Base-by-base conservation (phyloP, 2,329 filamentous ascomycete genomes). In the Calonectria multiphialidica region DNA sequence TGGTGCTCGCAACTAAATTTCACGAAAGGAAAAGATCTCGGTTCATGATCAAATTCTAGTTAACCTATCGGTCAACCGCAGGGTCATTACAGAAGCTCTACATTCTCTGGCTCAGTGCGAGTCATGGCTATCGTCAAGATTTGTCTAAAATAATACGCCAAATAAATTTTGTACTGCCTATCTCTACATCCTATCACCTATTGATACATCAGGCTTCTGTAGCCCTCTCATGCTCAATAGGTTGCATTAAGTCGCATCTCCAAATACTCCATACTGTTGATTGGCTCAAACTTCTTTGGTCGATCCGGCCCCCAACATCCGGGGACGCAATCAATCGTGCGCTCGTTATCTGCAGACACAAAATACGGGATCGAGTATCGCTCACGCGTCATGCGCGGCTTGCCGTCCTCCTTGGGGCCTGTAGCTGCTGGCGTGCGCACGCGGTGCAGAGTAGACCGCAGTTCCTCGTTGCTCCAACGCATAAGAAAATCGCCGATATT, bases 351-450 rank as follows among this genome's bases (percentile, higher is more conserved):
- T 0, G 89, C 88, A 7, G 83, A 81, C 37, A 91, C 83, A 68
- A 92, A 92, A 76, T 91, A 92, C 0, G 90, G 89, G 65, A 92
- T 91, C 10, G 90, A 91, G 73, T 90, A 92, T 16, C 90, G 82
- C 23, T 86, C 84, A 37, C 82, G 81, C 3, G 87, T 89, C 83
- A 89, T 86, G 4, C 83, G 66, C 44, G 84, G 78, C 2, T 64
- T 44, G 7, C 78, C 77, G 1, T 82, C 59, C 5, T 64, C 66
- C 16, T 37, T 40, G 9, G 50, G 40, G 2, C 71, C 50, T n/a
- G 72, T 72, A 6, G 76, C 61, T 0, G 69, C 71, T 23, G 82
- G 81, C 79, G 90, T 88, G 37, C 84, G 85, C 3, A 90, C 84
- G 28, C 77, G 78, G 66, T 86, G 84, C 49, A 83, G 70, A 1